Percentiles rank a stretch among this genome's conserved stretches.
Conservation (phyloP, 495 filamentous ascomycete genomes). For the Jackrogersella minutella region DNA sequence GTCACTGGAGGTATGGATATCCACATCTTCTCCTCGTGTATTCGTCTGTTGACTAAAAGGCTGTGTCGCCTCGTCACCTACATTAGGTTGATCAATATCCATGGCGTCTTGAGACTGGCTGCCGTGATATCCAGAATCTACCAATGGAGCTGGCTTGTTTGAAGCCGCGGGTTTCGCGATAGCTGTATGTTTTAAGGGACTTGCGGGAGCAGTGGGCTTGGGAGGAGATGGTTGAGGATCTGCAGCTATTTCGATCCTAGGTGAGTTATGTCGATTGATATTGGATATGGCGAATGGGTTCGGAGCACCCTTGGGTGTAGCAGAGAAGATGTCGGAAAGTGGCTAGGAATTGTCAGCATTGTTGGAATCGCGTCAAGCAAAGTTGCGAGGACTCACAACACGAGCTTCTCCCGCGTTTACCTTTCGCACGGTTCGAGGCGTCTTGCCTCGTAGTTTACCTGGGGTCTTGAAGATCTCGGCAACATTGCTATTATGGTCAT, state of each 20-base stretch:
- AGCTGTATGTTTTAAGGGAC: constrained; percentile 32
- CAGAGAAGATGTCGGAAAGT: constrained; percentile 78
- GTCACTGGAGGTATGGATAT: constrained; percentile 14
- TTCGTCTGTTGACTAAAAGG: constrained; percentile 34
- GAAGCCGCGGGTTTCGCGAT: constrained; percentile 23
- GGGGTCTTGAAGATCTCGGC: constrained; percentile 96
- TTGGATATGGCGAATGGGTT: constrained; percentile 56
- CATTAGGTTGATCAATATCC: constrained; percentile 34
- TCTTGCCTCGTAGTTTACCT: constrained; percentile 92
- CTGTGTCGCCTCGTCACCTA: constrained; percentile 32
- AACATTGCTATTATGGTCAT: constrained; percentile 70
- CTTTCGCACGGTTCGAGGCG: constrained; percentile 83
- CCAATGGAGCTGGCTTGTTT: constrained; percentile 41
- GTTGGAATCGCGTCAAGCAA: constrained; percentile 2
- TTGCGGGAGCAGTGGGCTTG: constrained; percentile 16
- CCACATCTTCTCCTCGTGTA: constrained; percentile 20
- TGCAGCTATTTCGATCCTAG: constrained; percentile 50
- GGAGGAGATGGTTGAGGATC: constrained; percentile 40
- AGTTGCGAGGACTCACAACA: constrained; percentile 62
- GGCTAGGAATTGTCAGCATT: constrained; percentile 65
- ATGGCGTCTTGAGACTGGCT: constrained; percentile 59
- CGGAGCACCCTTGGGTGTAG: constrained; percentile 54
- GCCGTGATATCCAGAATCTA: constrained; percentile 86
- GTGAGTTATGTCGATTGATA: constrained; percentile 46
- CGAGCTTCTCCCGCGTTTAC: constrained; percentile 68